Conservation (phyloP, 2,329 filamentous ascomycete genomes). For the Xylaria sp. region DNA sequence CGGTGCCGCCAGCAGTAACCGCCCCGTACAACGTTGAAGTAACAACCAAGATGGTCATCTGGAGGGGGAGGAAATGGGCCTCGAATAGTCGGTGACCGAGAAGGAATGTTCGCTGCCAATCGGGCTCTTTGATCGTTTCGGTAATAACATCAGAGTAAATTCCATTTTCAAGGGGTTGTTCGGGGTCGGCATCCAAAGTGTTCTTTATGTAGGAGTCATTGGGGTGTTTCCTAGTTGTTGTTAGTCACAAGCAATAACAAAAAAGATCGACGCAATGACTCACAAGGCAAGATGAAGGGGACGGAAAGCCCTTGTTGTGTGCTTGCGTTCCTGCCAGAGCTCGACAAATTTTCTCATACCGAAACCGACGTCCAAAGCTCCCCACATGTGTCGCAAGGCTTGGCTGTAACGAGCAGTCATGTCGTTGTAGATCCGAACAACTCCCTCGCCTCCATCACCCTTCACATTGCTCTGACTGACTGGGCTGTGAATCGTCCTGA, state of each 20-base stretch:
- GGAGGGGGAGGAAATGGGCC: slow-evolving; percentile 65
- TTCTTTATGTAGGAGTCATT: slow-evolving; percentile 45
- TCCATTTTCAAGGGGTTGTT: slow-evolving; percentile 42
- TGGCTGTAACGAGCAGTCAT: slow-evolving; percentile 64
- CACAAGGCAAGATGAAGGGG: slow-evolving; percentile 49
- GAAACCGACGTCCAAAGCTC: slow-evolving; percentile 63
- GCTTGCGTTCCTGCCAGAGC: slow-evolving; percentile 53
- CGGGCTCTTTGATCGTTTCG: slow-evolving; percentile 45
- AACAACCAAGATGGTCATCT: slow-evolving; percentile 60
- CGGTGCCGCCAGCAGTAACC: slow-evolving; percentile 45
- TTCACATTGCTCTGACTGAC: slow-evolving; percentile 70
- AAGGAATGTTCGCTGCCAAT: slow-evolving; percentile 52
- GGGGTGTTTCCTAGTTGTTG: slow-evolving; percentile 36
- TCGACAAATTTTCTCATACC: slow-evolving; percentile 54
- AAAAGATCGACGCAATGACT: slow-evolving; percentile 12
- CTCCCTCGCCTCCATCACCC: slow-evolving; percentile 50
- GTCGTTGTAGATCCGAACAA: slow-evolving; percentile 51
- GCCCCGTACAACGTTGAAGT: slow-evolving; percentile 56
- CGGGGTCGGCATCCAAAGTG: slow-evolving; percentile 37
- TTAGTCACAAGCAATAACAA: slow-evolving; percentile 16
- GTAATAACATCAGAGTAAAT: slow-evolving; percentile 52
- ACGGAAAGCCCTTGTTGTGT: slow-evolving; percentile 49
- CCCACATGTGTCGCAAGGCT: slow-evolving; percentile 72
- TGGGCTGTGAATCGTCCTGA: slow-evolving; percentile 59
- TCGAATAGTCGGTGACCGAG: slow-evolving; percentile 66